Evolutionary conservation across 169 alveolate species (phyloP), one percentile per base, ranked within the genome.

Genomic region (Plasmodium inui): DNA sequence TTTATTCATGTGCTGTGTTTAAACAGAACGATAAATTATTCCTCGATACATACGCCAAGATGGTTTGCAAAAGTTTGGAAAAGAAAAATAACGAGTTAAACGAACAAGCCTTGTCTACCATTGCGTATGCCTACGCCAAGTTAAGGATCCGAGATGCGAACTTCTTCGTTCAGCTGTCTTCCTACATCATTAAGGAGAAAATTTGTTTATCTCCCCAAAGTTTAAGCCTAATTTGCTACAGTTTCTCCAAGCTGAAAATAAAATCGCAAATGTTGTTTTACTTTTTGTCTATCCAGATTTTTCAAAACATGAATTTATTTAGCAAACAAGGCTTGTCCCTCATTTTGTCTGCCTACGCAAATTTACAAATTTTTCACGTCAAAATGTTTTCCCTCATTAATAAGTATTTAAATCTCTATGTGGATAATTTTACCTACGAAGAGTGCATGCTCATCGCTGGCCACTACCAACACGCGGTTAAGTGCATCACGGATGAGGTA

Each of bases 221-320:
- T 67, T 89, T 89, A 80, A 89, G 94, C 41, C 71, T 89, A 79
- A 34, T 89, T 44, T 89, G 94, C 30, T 89, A 89, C 34, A 79
- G 91, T 12, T 89, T 79, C 50, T 89, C 94, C 26, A 89, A 89
- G 82, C 82, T 89, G 53, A 37, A 39, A 79, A 89, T 89, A 41
- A 89, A 89, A 61, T 89, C 94, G n/a, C 91, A 89, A 80, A 80
- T 89, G 53, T 41, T 89, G 53, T 89, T 89, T 81, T 89, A 89
- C 34, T 39, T 89, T 61, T 70, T 89, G 14, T 89, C 94, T 4
- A 39, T 89, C 3, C 94, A 89, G 82, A 89, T 89, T 32, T 80
- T 89, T 37, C 91, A 89, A 89, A 79, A 80, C 7, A 89, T 89
- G 89, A 79, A 80, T 67, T 79, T 44, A 50, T 80, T 89, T 26